Conservation (phyloP, 2,329 filamentous ascomycete species). For the Hymenoscyphus repandus region DNA sequence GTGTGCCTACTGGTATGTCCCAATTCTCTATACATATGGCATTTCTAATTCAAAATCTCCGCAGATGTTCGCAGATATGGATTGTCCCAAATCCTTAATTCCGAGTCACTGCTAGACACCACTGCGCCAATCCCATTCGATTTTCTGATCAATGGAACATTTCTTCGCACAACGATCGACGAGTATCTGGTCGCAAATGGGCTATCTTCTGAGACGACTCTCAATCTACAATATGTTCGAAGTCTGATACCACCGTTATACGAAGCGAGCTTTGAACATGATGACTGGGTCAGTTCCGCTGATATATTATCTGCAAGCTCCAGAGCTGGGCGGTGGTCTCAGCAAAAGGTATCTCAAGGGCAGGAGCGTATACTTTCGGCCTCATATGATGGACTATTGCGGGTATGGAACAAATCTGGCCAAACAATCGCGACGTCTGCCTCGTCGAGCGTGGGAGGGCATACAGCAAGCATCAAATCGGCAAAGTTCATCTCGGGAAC, state of each 20-base stretch:
- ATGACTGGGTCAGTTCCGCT: slow-evolving; percentile 91
- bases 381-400: slow-evolving; percentile 83
- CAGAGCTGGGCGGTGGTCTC: slow-evolving; percentile 52
- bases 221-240: slow-evolving; percentile 89
- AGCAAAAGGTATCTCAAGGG: slow-evolving; percentile 43
- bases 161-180: slow-evolving; percentile 82
- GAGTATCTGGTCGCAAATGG: slow-evolving; percentile 84
- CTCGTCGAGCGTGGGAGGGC: slow-evolving; percentile 61
- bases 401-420: slow-evolving; percentile 88
- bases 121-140: slow-evolving; percentile 72
- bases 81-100: slow-evolving; percentile 65
- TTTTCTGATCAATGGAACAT: slow-evolving; percentile 91
- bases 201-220: slow-evolving; percentile 79
- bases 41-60: slow-evolving; percentile 4
- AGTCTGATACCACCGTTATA: slow-evolving; percentile 85
- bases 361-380: slow-evolving; percentile 80
- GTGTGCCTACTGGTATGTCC: slow-evolving; percentile 53
- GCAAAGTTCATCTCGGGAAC: slow-evolving; percentile 75
- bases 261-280: slow-evolving; percentile 89
- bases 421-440: slow-evolving; percentile 74
- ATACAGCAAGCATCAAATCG: slow-evolving; percentile 72
- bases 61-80: slow-evolving; percentile 65
- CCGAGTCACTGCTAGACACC: slow-evolving; percentile 64
- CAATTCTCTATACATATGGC: neutral
- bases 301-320: slow-evolving; percentile 72